Base-by-base conservation (phyloP, 2,329 filamentous ascomycete genomes). In the Sporothrix inflata region DNA sequence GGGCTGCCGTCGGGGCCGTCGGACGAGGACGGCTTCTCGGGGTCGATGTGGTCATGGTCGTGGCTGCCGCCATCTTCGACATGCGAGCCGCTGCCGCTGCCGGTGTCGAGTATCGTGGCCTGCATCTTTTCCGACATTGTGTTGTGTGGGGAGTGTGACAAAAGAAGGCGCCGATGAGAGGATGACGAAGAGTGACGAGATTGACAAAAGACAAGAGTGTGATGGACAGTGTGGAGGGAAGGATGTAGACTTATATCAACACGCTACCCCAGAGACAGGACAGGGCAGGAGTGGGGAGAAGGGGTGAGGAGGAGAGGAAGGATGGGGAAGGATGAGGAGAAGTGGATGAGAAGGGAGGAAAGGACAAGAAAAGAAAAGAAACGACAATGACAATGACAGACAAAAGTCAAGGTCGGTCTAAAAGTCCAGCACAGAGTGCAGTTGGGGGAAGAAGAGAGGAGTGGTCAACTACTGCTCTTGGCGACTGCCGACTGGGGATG, bases 81-180 rank as follows among this genome's bases (percentile, higher is more conserved):
- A 16, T 71, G 72, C 27, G 67, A 73, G 68, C 55, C 67, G 60
- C 34, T 57, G 66, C 45, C 67, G 49, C 66, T 72, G 57, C 72
- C 49, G n/a, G 38, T 68, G n/a, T 73, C 72, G 11, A 63, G 69
- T n/a, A 61, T 71, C 12, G 40, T 71, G 11, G 45, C 5, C 34
- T 53, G 38, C 16, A 49, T 53, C 30, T 65, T 53, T 21, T 71
- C 69, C n/a, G 68, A 57, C 68, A 70, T 70, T 16, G 11, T 45
- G 51, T 14, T 11, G 14, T 7, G 9, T 38, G 24, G 16, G 11
- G 4, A 27, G 45, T 53, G 51, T 30, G n/a, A n/a, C n/a, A n/a
- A n/a, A 19, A 49, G 12, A 21, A 14, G 19, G n/a, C n/a, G 21
- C 53, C 34, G 65, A 49, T 21, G 40, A 14, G 40, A 49, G 11